phyloP scores from a whole-genome alignment of 2,329 filamentous ascomycete species.

The Trichoderma afroharzianum region DNA sequence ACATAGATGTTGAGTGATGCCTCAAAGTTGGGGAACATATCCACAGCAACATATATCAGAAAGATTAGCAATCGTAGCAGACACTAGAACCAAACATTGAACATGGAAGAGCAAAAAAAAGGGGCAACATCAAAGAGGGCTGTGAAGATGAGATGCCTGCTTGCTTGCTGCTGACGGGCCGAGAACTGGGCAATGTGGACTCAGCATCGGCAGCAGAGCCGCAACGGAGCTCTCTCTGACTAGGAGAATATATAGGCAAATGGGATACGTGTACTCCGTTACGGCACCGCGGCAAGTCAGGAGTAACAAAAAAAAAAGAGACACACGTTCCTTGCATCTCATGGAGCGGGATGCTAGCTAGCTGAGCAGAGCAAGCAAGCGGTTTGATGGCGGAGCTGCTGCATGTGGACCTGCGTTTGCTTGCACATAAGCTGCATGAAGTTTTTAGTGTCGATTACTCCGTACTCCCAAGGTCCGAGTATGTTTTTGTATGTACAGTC shows the following conservation, averaged over 20 bases:
- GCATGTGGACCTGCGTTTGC: slow-evolving; percentile 12
- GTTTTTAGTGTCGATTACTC: not conserved
- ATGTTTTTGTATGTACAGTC: no score
- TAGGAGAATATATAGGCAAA: slow-evolving; percentile 6
- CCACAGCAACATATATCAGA: not conserved
- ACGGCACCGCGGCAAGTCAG: not conserved
- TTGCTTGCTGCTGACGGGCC: not conserved
- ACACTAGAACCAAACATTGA: not conserved
- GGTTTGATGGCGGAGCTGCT: not conserved
- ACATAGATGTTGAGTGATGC: not conserved
- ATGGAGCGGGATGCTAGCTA: not conserved
- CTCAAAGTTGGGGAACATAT: not conserved
- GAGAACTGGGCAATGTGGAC: not conserved
- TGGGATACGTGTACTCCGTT: not conserved
- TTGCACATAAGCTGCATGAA: not conserved
- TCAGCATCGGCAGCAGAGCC: not conserved
- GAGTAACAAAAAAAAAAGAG: not conserved
- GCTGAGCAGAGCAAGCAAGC: not conserved
- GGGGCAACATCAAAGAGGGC: not conserved
- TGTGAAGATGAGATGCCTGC: not conserved
- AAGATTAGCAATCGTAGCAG: not conserved
- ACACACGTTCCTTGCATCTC: slow-evolving; percentile 1
- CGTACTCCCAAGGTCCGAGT: not conserved
- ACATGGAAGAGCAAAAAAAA: not conserved
- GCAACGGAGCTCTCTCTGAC: not conserved